Evolutionary conservation across 345 rosid species (phyloP), one percentile per base, ranked within the genome.

Genomic region (Aegle marmelos): DNA sequence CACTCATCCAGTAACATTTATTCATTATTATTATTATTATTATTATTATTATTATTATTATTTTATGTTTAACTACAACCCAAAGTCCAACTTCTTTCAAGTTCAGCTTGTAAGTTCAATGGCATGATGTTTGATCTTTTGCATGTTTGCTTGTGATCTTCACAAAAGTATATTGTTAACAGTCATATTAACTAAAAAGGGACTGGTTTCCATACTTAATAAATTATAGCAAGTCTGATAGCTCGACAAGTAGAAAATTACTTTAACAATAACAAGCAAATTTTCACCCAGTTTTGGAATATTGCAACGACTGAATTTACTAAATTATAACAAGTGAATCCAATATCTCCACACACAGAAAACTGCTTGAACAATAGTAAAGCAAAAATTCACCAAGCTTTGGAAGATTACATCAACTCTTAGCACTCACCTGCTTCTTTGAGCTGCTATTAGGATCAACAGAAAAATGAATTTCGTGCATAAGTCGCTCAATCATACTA

Each of bases 401-500:
- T 6, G 9, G 17, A 64, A 34, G 58, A 53, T 36, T 50, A 0
- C 22, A 53, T 8, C 10, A 76, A 24, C 27, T 53, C 3, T 75
- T 9, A 56, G 30, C 22, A 22, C 59, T 76, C 53, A 92, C 98
- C 97, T 96, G 99, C 80, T 96, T 94, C 93, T 94, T 94, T 34
- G 99, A 94, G 78, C 86, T 94, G 78, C 93, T 88, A 82, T 90
- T 86, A 3, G 95, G 95, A 57, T 96, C 99, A 80, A 94, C 90
- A 78, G 98, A 98, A 53, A 96, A 92, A 84, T 96, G 99, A 76
- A 86, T 91, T 57, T 96, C 98, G 73, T 94, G 99, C 98, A 94
- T 94, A 19, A 94, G 85, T 2, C 99, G 90, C 84, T 92, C 97
- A 54, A 96, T 89, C 98, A 96, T 94, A 77, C 91, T 91, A 70